These are phyloP conservation scores for Macrolepiota albuminosa DNA, from an alignment of 768 basidiomycete genomes.

Conservation along the genomic window DNA sequence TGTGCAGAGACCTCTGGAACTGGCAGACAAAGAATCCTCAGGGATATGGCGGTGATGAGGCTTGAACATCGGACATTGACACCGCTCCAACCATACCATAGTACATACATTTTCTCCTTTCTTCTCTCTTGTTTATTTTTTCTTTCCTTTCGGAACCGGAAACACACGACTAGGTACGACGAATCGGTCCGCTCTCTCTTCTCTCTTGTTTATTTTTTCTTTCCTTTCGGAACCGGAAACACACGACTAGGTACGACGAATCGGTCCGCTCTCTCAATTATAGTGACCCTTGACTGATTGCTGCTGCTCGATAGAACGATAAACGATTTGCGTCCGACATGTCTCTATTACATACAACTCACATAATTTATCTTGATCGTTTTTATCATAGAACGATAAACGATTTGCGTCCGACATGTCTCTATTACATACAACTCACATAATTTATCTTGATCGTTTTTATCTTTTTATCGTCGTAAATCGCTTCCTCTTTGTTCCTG, in stretches of 20 bases:
- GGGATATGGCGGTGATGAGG: slow-evolving; percentile 45
- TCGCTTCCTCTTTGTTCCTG: background rate
- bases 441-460: background rate
- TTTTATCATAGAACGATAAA: background rate
- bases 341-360: background rate
- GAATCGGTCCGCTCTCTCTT: no score
- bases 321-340: background rate
- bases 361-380: background rate
- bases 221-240: background rate
- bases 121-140: background rate
- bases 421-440: background rate
- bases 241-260: background rate
- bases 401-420: background rate
- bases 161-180: background rate
- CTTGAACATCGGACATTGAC: background rate
- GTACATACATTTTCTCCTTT: background rate
- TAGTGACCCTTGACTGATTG: background rate
- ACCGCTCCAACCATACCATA: background rate
- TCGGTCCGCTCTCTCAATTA: background rate
- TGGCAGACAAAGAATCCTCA: slow-evolving; percentile 93
- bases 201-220: background rate
- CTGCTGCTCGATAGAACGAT: background rate
- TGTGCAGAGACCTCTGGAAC: slow-evolving; percentile 98
- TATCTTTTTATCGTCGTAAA: background rate
- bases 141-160: background rate